A percentile compares a stretch with the other conserved stretches of the same genome.
phyloP scores from a whole-genome alignment of 345 rosid species.

The Geranium brycei region DNA sequence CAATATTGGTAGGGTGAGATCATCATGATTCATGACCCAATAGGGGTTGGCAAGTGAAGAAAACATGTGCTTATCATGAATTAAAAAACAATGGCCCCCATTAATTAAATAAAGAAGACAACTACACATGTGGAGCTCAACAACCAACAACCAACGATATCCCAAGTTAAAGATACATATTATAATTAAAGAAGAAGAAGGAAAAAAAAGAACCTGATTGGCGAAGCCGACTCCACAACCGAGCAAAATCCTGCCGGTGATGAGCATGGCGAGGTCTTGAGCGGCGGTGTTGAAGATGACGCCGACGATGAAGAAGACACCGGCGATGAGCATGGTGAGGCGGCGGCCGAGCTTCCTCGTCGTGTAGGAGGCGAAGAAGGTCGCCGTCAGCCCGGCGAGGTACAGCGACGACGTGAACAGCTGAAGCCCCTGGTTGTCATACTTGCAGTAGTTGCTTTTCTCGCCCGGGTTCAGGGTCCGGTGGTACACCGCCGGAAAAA shows the following conservation, averaged over 20 bases:
- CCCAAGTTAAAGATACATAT: no score
- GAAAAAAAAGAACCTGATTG: slow-evolving; percentile 40
- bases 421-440: slow-evolving; percentile 80
- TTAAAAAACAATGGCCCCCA: no score
- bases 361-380: slow-evolving; percentile 93
- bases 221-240: slow-evolving; percentile 95
- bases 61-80: no score
- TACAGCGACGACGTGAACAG: slow-evolving; percentile 90
- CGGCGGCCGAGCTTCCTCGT: slow-evolving; percentile 68
- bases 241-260: slow-evolving; percentile 69
- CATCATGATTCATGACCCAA: no score
- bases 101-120: no score
- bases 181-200: no score
- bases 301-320: slow-evolving; percentile 61
- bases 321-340: slow-evolving; percentile 84
- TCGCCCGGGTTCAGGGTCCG: slow-evolving; percentile 15
- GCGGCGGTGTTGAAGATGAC: slow-evolving; percentile 63
- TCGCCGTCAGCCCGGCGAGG: slow-evolving; percentile 72
- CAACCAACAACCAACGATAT: no score
- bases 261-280: slow-evolving; percentile 77
- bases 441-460: slow-evolving; percentile 78
- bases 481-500: slow-evolving; percentile 63
- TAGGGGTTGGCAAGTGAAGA: no score
- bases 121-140: no score
- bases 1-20: no score